Base-by-base conservation (phyloP, 345 rosid genomes). In the Melaleuca quinquenervia region DNA sequence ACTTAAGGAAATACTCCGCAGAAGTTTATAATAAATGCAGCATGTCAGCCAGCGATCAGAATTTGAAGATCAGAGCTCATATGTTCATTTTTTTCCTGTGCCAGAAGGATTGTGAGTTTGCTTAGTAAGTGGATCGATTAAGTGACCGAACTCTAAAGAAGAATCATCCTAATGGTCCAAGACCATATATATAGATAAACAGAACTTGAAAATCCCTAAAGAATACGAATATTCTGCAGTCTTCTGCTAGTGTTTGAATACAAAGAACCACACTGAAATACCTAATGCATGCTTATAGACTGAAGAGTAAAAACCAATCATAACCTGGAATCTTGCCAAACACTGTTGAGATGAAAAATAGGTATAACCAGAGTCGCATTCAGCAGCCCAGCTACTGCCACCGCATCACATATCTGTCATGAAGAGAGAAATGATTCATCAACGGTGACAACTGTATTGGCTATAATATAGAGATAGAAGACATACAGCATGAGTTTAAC, bases 241-340 rank as follows among this genome's bases (percentile, higher is more conserved):
- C 24, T 70, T 70, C 13, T 70, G 78, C 48, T 5, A 32, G 70
- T 32, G 36, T 70, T 70, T 70, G 78, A 32, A 32, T 70, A 70
- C 8, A 24, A 16, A 64, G 45, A 64, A 70, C 24, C 44, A 41
- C 78, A 32, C 11, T 5, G 78, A 70, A 32, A 70, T 70, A 70
- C 48, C 24, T 70, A 70, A 70, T 70, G 48, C 78, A 70, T 70
- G 45, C 7, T 70, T 70, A 70, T 32, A 16, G 20, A 70, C 24
- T 32, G 78, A 29, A 16, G 12, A 70, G 78, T 18, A 32, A 70
- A 45, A 83, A 52, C 26, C 41, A 83, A 84, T 80, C 90, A 88
- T 90, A 90, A 97, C 99, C 98, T 97, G 90, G 96, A 95, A 93
- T 96, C 99, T 90, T 93, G 96, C 99, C 99, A 96, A 82, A 97